phyloP scores from a whole-genome alignment of 768 basidiomycete species.

The Steccherinum ochraceum region DNA sequence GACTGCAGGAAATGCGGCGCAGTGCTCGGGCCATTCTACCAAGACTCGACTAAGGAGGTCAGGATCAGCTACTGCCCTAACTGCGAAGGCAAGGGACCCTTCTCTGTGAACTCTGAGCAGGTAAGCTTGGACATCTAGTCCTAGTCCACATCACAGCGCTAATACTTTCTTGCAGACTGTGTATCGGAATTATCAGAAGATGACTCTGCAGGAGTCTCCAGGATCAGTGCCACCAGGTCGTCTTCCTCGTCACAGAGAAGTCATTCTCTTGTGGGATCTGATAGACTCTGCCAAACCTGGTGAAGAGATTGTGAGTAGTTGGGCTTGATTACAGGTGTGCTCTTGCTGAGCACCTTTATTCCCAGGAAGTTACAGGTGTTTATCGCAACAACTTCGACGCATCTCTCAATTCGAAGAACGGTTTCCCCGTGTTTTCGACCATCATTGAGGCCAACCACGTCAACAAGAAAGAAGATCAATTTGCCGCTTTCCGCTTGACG shows the following conservation, averaged over 20 bases:
- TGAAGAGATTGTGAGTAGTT: slow-evolving; percentile 91
- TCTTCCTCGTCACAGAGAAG: slow-evolving; percentile 93
- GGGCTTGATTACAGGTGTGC: slow-evolving; percentile 4
- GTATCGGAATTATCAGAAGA: slow-evolving; percentile 97
- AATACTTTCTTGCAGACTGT: slow-evolving; percentile 64
- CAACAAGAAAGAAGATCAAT: slow-evolving; percentile 98
- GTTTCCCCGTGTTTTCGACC: slow-evolving; percentile 98
- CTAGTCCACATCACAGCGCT: background rate
- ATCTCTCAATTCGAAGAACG: slow-evolving; percentile 96
- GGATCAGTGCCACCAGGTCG: slow-evolving; percentile 98
- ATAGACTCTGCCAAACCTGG: slow-evolving; percentile 98
- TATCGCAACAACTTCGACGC: slow-evolving; percentile 99
- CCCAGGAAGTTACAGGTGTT: slow-evolving; percentile 92
- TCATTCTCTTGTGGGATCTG: slow-evolving; percentile 94
- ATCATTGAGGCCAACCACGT: slow-evolving; percentile 97
- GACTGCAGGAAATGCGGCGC: slow-evolving; percentile 93
- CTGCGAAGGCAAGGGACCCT: slow-evolving; percentile 94
- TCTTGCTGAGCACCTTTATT: background rate
- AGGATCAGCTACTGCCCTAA: slow-evolving; percentile 91
- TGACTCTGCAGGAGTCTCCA: slow-evolving; percentile 97
- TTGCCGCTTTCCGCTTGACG: slow-evolving; percentile 95
- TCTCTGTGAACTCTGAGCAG: slow-evolving; percentile 94
- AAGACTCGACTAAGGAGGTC: slow-evolving; percentile 92
- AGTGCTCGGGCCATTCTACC: slow-evolving; percentile 95
- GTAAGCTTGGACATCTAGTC: slow-evolving; percentile 31